Percentiles rank a stretch among this genome's conserved stretches.
Conservation (phyloP, 352 stramenopile genomes). For the Phytophthora uliginosa region DNA sequence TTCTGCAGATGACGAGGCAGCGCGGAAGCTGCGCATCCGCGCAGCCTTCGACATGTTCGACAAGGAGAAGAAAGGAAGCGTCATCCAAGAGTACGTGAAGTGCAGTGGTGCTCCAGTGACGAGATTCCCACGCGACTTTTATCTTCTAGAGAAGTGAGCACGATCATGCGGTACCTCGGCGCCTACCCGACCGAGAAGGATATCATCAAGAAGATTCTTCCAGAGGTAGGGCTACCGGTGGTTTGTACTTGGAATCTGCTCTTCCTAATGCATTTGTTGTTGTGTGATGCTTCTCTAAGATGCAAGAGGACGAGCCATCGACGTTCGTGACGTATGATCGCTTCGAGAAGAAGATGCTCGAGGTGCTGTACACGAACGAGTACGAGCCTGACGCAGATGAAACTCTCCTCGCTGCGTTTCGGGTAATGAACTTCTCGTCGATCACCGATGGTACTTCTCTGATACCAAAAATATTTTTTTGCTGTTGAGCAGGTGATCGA, state of each 20-base stretch:
- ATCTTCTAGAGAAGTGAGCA: constrained; percentile 83
- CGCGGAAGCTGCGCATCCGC: constrained; percentile 73
- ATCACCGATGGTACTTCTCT: not conserved
- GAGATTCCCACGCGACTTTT: not conserved
- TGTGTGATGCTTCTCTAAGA: constrained; percentile 42
- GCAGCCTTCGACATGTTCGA: constrained; percentile 92
- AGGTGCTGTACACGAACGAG: constrained; percentile 90
- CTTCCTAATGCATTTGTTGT: not conserved
- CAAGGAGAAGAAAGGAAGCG: constrained; percentile 91
- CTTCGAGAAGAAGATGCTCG: constrained; percentile 95
- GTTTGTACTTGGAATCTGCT: not conserved
- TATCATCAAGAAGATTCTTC: constrained; percentile 93
- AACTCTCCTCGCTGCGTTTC: constrained; percentile 86
- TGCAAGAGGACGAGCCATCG: constrained; percentile 92
- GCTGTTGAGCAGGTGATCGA: constrained; percentile 60
- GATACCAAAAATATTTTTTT: not conserved
- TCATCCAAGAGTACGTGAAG: constrained; percentile 81
- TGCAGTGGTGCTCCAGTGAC: not conserved
- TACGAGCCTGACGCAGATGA: constrained; percentile 92
- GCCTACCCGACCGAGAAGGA: constrained; percentile 93
- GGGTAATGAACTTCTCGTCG: constrained; percentile 25
- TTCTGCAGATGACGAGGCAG: constrained; percentile 45
- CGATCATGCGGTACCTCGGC: constrained; percentile 93
- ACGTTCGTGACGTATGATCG: constrained; percentile 92
- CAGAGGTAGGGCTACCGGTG: constrained; percentile 55